Conservation (phyloP, 2,329 filamentous ascomycete species). For the Corynespora cassiicola region DNA sequence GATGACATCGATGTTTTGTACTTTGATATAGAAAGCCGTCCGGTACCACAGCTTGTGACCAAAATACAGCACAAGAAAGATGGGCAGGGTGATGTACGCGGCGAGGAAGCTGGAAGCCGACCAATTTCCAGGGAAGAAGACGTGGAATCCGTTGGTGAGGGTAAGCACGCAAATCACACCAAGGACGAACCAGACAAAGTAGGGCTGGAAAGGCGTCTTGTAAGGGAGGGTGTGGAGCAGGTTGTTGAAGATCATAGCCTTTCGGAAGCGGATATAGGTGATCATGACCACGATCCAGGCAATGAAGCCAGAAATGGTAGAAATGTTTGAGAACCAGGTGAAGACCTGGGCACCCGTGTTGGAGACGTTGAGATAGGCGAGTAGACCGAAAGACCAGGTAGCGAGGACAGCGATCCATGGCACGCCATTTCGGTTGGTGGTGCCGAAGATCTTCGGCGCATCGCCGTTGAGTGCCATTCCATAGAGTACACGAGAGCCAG, state of each 20-base stretch:
- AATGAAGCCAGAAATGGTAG: constrained; percentile 63
- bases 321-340: constrained; percentile 74
- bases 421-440: constrained; percentile 52
- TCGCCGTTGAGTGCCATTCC: constrained; percentile 56
- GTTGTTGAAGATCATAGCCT: constrained; percentile 54
- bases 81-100: constrained; percentile 54
- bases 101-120: constrained; percentile 58
- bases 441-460: constrained; percentile 59
- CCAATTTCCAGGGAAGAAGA: constrained; percentile 61
- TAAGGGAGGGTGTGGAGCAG: constrained; percentile 64
- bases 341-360: constrained; percentile 60
- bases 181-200: constrained; percentile 65
- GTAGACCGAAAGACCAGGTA: constrained; percentile 49
- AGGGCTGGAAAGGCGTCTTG: constrained; percentile 55
- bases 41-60: constrained; percentile 41
- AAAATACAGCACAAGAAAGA: constrained; percentile 41
- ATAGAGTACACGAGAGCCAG: constrained; percentile 59
- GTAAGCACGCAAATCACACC: constrained; percentile 51
- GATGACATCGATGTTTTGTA: constrained; percentile 40
- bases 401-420: constrained; percentile 47
- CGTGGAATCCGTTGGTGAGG: constrained; percentile 49
- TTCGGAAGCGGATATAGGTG: constrained; percentile 66
- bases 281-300: constrained; percentile 64
- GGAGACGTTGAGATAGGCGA: constrained; percentile 59
- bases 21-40: constrained; percentile 33